phyloP scores from a whole-genome alignment of 768 basidiomycete species.

The Amyloporia xantha region DNA sequence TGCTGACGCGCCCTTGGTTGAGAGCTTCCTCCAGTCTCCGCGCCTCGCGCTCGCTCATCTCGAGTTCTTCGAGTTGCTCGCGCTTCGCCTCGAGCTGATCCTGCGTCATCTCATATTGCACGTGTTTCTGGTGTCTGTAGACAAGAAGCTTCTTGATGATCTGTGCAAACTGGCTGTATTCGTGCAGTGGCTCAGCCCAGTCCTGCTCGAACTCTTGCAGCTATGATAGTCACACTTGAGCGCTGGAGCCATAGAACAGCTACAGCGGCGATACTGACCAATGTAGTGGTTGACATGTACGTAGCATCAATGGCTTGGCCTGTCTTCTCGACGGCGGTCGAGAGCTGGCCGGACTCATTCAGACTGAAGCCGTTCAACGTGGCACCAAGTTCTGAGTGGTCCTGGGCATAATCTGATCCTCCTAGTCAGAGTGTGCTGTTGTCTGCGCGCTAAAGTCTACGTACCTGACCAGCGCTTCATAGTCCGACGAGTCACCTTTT shows the following conservation, averaged over 20 bases:
- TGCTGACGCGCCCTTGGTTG: slow-evolving; percentile 17
- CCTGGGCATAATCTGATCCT: slow-evolving; percentile 65
- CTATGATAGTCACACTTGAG: slow-evolving; percentile 34
- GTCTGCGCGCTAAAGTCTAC: no score
- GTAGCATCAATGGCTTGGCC: slow-evolving; percentile 95
- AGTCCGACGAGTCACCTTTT: slow-evolving; percentile 88
- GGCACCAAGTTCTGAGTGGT: slow-evolving; percentile 87
- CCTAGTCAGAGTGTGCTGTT: no score
- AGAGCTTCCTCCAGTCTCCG: slow-evolving; percentile 85
- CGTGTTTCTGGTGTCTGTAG: slow-evolving; percentile 96
- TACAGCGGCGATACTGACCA: slow-evolving; percentile 45
- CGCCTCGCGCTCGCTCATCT: slow-evolving; percentile 90
- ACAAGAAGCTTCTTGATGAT: slow-evolving; percentile 93
- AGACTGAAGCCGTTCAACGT: slow-evolving; percentile 90
- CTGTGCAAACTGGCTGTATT: slow-evolving; percentile 89
- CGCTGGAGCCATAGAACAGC: slow-evolving; percentile 1
- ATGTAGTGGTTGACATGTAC: slow-evolving; percentile 84
- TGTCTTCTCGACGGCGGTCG: slow-evolving; percentile 90
- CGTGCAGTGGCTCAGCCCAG: slow-evolving; percentile 94
- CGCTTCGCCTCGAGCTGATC: slow-evolving; percentile 81
- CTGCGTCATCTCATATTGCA: slow-evolving; percentile 96
- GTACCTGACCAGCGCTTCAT: slow-evolving; percentile 93
- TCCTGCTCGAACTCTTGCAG: slow-evolving; percentile 91
- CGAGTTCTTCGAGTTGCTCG: slow-evolving; percentile 80
- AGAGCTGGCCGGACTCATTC: slow-evolving; percentile 68